These are phyloP conservation scores for Hirschioporus abietinus DNA, from an alignment of 768 basidiomycete genomes.

Conservation along the genomic window DNA sequence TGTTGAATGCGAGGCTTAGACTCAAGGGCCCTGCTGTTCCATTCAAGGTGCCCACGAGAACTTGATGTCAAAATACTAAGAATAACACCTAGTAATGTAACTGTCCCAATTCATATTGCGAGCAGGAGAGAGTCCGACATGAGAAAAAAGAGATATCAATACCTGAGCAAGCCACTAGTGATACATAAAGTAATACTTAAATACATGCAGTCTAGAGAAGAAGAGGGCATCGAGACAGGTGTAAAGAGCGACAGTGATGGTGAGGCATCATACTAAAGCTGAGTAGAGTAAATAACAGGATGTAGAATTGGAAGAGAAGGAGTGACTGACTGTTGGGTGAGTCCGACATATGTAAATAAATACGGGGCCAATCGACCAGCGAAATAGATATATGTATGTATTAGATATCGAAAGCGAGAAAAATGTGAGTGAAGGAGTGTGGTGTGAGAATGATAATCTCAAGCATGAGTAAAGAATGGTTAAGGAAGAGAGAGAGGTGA, in stretches of 20 bases:
- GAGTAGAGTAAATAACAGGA: not conserved
- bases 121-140: no score
- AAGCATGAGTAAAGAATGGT: not conserved
- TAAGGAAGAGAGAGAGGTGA: not conserved
- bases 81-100: no score
- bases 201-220: not conserved
- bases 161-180: not conserved
- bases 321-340: not conserved
- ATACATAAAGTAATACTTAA: not conserved
- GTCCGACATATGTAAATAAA: no score
- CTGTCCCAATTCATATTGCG: no score
- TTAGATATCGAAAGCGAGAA: not conserved
- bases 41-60: no score
- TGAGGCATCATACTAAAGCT: not conserved
- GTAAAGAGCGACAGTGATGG: not conserved
- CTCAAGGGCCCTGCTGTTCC: no score
- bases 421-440: not conserved
- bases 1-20: not conserved
- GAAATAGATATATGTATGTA: not conserved
- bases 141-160: not conserved
- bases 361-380: not conserved
- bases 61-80: no score
- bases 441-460: not conserved
- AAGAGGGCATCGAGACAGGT: not conserved
- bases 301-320: not conserved